Conservation (phyloP, 331 rosid genomes). For the Acacia concinna region DNA sequence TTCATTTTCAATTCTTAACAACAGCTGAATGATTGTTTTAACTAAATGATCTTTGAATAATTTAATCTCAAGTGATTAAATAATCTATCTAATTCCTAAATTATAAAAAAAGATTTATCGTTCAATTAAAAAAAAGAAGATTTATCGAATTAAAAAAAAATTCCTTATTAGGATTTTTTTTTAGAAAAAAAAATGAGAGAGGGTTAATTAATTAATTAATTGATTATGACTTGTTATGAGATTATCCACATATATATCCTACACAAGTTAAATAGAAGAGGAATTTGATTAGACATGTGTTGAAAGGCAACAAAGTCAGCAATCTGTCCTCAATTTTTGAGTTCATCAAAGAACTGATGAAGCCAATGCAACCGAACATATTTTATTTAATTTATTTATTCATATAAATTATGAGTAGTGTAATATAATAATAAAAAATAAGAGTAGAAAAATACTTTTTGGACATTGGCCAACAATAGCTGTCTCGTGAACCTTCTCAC, state of each 20-base stretch:
- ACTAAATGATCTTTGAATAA: background rate
- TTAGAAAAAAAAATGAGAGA: too few relatives aligned
- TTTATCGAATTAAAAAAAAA: background rate
- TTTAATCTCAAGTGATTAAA: background rate
- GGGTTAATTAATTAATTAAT: too few relatives aligned
- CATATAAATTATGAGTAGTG: background rate
- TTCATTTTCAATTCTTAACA: background rate
- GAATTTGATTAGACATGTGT: conserved; percentile 26
- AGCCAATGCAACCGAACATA: conserved; percentile 31
- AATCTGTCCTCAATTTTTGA: conserved; percentile 29
- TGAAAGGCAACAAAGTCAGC: conserved; percentile 33
- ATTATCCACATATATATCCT: background rate
- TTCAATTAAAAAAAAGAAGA: too few relatives aligned
- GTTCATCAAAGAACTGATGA: conserved; percentile 27
- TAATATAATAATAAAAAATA: background rate
- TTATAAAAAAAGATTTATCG: too few relatives aligned
- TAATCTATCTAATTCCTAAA: background rate
- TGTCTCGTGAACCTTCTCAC: conserved; percentile 55
- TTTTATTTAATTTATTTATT: background rate
- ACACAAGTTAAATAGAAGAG: too few relatives aligned
- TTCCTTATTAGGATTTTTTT: too few relatives aligned
- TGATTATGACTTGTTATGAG: background rate
- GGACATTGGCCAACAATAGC: conserved; percentile 49
- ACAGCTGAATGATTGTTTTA: background rate
- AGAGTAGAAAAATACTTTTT: conserved; percentile 24